phyloP scores from a whole-genome alignment of 2,329 filamentous ascomycete genomes.

The Grosmannia huntii region DNA sequence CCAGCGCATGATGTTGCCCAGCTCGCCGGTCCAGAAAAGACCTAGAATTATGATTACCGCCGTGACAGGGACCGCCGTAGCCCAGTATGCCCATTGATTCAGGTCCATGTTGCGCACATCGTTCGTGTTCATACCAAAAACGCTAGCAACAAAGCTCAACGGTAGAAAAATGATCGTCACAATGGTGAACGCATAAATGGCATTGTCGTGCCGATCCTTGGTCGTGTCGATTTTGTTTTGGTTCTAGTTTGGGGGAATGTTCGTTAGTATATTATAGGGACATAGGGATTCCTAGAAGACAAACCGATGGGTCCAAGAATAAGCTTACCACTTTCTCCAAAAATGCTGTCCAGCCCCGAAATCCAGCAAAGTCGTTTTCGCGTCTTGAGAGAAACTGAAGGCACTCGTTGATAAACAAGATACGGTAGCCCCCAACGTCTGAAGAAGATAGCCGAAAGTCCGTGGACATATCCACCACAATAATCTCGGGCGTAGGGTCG shows the following conservation, averaged over 20 bases:
- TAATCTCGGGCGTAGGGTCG: background rate
- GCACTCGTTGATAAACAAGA: conserved; percentile 18
- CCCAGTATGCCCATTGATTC: conserved; percentile 38
- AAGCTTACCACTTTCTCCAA: conserved; percentile 17
- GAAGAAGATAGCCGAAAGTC: background rate
- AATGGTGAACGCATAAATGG: conserved; percentile 36
- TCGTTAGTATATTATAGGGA: too few relatives aligned
- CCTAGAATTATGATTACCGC: conserved; percentile 25
- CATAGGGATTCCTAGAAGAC: background rate
- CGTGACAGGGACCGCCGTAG: conserved; percentile 32
- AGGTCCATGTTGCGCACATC: conserved; percentile 36
- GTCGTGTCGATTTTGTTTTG: conserved; percentile 25
- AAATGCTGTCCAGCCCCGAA: conserved; percentile 14
- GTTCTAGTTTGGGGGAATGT: conserved; percentile 12
- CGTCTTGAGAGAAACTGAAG: conserved; percentile 24
- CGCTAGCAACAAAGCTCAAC: conserved; percentile 30
- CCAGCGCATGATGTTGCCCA: conserved; percentile 17
- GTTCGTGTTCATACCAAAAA: conserved; percentile 40
- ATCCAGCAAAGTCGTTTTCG: conserved; percentile 17
- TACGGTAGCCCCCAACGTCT: background rate
- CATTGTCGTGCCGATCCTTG: conserved; percentile 32
- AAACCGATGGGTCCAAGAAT: background rate
- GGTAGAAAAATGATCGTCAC: conserved; percentile 37
- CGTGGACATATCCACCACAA: background rate
- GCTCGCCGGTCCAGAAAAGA: conserved; percentile 25